phyloP scores from a whole-genome alignment of 1,139 yeast genomes.

The Diutina neorugosa region DNA sequence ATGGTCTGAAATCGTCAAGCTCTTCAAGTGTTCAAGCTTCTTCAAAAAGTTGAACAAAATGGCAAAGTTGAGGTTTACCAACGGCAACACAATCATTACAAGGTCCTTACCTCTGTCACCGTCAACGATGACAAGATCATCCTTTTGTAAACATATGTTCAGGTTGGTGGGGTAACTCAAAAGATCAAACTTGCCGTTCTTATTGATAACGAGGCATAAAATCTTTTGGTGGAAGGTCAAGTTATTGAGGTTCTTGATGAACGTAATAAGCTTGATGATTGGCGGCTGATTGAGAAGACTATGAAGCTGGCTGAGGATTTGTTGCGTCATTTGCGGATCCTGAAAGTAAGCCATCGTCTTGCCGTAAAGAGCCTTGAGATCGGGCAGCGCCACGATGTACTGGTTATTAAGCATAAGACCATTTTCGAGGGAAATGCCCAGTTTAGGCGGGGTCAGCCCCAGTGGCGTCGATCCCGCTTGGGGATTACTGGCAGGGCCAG shows the following conservation, averaged over 20 bases:
- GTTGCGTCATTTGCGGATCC: constrained; percentile 17
- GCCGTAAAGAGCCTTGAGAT: constrained; percentile 28
- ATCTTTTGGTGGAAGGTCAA: constrained; percentile 31
- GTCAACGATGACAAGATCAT: constrained; percentile 37
- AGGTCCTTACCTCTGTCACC: constrained; percentile 41
- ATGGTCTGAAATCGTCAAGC: constrained; percentile 39
- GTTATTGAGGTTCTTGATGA: constrained; percentile 31
- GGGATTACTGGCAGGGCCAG: background rate
- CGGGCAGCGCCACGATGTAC: constrained; percentile 41
- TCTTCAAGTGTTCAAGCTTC: constrained; percentile 67
- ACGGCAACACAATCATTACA: constrained; percentile 37
- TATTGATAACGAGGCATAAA: constrained; percentile 38
- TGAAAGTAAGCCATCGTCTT: constrained; percentile 40
- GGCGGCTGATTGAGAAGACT: constrained; percentile 18
- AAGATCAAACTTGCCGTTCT: constrained; percentile 46
- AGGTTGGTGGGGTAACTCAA: constrained; percentile 34
- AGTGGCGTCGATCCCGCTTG: background rate
- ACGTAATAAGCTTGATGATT: constrained; percentile 23
- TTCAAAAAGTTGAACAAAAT: constrained; percentile 61
- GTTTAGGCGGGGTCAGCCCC: background rate
- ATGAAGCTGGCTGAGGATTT: constrained; percentile 27
- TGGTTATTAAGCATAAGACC: constrained; percentile 41
- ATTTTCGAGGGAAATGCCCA: constrained; percentile 22
- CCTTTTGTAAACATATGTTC: constrained; percentile 36
- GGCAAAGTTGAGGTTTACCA: constrained; percentile 7